Percentiles rank a stretch among this genome's conserved stretches.
These are phyloP conservation scores for Debaryomyces maramus DNA, from an alignment of 805 yeast genomes.

Conservation along the genomic window DNA sequence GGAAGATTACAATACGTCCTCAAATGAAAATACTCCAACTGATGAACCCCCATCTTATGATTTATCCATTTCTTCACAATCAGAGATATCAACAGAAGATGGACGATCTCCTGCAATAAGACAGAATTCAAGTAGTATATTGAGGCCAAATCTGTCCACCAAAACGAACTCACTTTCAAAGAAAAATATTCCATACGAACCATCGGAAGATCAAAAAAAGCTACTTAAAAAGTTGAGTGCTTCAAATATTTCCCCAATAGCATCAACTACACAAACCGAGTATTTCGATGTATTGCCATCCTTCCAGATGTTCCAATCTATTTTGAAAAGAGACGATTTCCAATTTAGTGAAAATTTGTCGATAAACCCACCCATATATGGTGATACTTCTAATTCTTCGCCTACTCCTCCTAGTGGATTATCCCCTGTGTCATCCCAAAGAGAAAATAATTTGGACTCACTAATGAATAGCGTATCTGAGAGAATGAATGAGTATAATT, in stretches of 20 bases:
- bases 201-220: slow-evolving; percentile 34
- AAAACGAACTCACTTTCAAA: neutral
- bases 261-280: slow-evolving; percentile 34
- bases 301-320: slow-evolving; percentile 64
- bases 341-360: slow-evolving; percentile 37
- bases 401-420: slow-evolving; percentile 26
- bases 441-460: slow-evolving; percentile 6
- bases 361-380: slow-evolving; percentile 38
- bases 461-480: slow-evolving; percentile 7
- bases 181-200: slow-evolving; percentile 33
- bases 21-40: neutral
- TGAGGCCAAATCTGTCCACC: neutral
- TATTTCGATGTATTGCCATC: slow-evolving; percentile 64
- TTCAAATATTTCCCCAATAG: slow-evolving; percentile 16
- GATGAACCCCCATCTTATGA: slow-evolving; percentile 8
- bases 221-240: slow-evolving; percentile 27
- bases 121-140: neutral
- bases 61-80: neutral
- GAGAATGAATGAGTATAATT: slow-evolving; percentile 12
- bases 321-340: slow-evolving; percentile 41
- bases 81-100: neutral
- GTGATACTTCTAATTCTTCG: slow-evolving; percentile 28
- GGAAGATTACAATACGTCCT: neutral
- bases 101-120: neutral
- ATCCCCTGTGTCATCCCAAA: slow-evolving; percentile 11